phyloP scores from a whole-genome alignment of 2,329 filamentous ascomycete species.

The Chaetoscypha palmicola region DNA sequence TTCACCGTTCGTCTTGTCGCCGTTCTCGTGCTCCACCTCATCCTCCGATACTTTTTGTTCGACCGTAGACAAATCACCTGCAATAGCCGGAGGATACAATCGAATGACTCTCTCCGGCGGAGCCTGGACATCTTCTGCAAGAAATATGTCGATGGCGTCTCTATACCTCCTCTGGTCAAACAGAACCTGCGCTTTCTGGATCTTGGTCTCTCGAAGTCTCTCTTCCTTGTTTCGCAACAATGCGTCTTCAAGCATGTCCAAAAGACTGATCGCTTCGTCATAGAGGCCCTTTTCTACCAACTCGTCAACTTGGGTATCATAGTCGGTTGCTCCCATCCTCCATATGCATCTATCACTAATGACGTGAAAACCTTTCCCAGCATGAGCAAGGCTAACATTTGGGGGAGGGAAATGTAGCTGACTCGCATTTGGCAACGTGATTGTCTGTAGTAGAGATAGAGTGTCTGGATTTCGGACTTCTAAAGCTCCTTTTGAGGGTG shows the following conservation, averaged over 20 bases:
- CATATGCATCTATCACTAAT: constrained; percentile 86
- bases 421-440: constrained; percentile 72
- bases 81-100: constrained; percentile 76
- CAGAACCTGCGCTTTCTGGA: constrained; percentile 79
- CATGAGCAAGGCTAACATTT: constrained; percentile 88
- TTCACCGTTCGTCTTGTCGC: constrained; percentile 35
- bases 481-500: constrained; percentile 73
- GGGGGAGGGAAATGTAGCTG: constrained; percentile 88
- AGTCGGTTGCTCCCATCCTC: constrained; percentile 91
- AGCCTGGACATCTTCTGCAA: constrained; percentile 67
- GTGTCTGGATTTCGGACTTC: constrained; percentile 93
- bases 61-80: constrained; percentile 67
- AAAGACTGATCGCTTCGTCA: constrained; percentile 86
- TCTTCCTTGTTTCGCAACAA: constrained; percentile 75
- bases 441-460: constrained; percentile 78
- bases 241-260: constrained; percentile 88
- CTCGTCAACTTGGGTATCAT: constrained; percentile 81
- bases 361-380: constrained; percentile 91
- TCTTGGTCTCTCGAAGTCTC: constrained; percentile 77
- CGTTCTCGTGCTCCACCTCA: constrained; percentile 23
- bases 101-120: constrained; percentile 83
- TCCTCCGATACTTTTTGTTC: constrained; percentile 36
- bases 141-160: constrained; percentile 82
- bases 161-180: constrained; percentile 80
- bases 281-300: constrained; percentile 67